A percentile compares a stretch with the other conserved stretches of the same genome.
These are phyloP conservation scores for Rauvolfia tetraphylla DNA, from an alignment of 257 asterid species.

Conservation along the genomic window DNA sequence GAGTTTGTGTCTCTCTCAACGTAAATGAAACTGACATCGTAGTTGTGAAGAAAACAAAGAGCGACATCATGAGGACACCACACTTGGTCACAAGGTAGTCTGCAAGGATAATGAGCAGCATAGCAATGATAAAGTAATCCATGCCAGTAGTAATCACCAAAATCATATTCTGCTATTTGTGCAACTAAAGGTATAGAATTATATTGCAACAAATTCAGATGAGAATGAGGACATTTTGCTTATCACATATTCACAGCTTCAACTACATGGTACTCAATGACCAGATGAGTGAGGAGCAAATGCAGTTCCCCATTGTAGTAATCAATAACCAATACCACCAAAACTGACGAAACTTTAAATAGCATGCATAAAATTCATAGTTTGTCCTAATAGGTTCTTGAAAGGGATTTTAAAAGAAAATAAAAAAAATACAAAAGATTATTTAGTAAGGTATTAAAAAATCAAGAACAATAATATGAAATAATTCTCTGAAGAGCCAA, in stretches of 20 bases:
- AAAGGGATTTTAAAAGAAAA: background rate
- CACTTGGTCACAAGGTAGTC: conserved; percentile 96
- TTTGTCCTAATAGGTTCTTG: background rate
- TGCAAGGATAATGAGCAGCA: conserved; percentile 42
- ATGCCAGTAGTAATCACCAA: background rate
- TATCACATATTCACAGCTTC: background rate
- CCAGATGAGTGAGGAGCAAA: background rate
- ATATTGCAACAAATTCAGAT: background rate
- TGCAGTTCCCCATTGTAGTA: background rate
- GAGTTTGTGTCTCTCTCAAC: conserved; percentile 96
- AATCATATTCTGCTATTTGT: background rate
- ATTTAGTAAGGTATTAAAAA: background rate
- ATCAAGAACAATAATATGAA: background rate
- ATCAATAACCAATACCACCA: background rate
- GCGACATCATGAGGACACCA: conserved; percentile 98
- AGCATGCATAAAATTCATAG: background rate
- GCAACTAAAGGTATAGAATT: background rate
- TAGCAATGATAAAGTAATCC: conserved; percentile 9
- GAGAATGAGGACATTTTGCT: background rate
- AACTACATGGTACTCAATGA: background rate
- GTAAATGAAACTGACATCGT: conserved; percentile 99
- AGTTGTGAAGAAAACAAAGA: conserved; percentile 98
- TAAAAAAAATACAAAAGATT: fast-evolving
- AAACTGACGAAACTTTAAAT: background rate
- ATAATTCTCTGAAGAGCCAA: background rate